Conservation (phyloP, 75 land plant species). For the Isoetes taiwanensis region DNA sequence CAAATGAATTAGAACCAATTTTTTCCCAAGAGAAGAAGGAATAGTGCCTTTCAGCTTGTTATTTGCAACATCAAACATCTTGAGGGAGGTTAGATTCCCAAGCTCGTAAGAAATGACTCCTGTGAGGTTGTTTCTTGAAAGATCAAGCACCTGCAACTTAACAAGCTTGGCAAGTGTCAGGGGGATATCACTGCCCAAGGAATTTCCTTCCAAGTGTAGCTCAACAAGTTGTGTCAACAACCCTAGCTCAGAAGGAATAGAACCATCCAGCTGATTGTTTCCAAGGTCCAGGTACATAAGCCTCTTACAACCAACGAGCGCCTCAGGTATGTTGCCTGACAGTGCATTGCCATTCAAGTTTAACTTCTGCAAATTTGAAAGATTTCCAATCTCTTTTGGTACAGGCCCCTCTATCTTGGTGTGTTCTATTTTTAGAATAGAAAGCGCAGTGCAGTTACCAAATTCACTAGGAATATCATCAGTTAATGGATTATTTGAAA, state of each 20-base stretch:
- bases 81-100: slow-evolving; percentile 20
- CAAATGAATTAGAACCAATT: slow-evolving; percentile 46
- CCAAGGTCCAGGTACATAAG: slow-evolving; percentile 26
- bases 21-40: slow-evolving; percentile 38
- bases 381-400: slow-evolving; percentile 31
- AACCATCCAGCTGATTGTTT: slow-evolving; percentile 44
- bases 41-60: slow-evolving; percentile 62
- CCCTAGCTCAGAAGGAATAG: slow-evolving; percentile 35
- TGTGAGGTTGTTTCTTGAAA: slow-evolving; percentile 52
- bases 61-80: slow-evolving; percentile 42
- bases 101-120: slow-evolving; percentile 53
- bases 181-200: slow-evolving; percentile 20
- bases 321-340: slow-evolving; percentile 37
- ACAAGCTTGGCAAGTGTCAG: slow-evolving; percentile 28
- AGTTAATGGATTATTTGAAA: slow-evolving; percentile 37
- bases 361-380: slow-evolving; percentile 30
- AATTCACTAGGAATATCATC: slow-evolving; percentile 46
- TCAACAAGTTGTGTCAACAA: slow-evolving; percentile 8
- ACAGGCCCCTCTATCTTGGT: slow-evolving; percentile 38
- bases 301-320: slow-evolving; percentile 30
- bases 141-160: slow-evolving; percentile 33
- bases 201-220: slow-evolving; percentile 15
- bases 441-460: slow-evolving; percentile 42
- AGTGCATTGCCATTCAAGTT: slow-evolving; percentile 45
- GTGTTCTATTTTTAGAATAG: slow-evolving; percentile 24